Evolutionary conservation across 345 rosid species (phyloP), one percentile per base, ranked within the genome.

Genomic region (Geranium brycei): DNA sequence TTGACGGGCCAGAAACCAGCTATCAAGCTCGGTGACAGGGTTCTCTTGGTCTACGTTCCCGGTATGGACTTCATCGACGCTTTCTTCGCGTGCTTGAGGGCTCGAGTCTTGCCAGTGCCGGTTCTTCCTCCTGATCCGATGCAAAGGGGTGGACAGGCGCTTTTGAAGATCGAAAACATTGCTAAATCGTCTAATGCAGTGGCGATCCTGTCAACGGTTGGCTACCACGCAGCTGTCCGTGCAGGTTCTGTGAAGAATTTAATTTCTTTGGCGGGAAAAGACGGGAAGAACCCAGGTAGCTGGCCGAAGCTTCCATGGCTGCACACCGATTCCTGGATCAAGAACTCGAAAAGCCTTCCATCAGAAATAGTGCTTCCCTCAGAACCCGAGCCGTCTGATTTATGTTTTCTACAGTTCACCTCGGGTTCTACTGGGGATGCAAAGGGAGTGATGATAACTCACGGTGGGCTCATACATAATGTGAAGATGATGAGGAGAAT

Each of bases 381-480:
- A 51, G 88, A 74, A 65, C 64, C 88, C 53, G 69, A 64, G 35
- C 75, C 81, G 0, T 68, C 71, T 57, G 86, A 86, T 71, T 62
- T 86, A 19, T 81, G 86, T 62, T 83, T 86, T 66, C 74, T 86
- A 63, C 91, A 86, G 57, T 86, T 83, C 71, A 86, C 91, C 23
- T 86, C 86, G 23, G 91, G 88, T 7, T 86, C 91, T 17, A 86
- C 88, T 0, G 88, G 88, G 18, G 91, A 83, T 75, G 88, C 88
- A 35, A 86, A 83, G 68, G 88, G 91, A 16, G 91, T 86, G 38
- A 80, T 80, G 82, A 81, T 86, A 57, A 81, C 86, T 72, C 83
- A 83, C 28, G 80, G 85, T 11, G 88, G 86, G 6, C 83, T 86
- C 59, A 62, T 86, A 64, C 88, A 81, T 75, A 86, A 86, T 53